Conservation (phyloP, 495 filamentous ascomycete genomes). For the Podospora pseudocomata region DNA sequence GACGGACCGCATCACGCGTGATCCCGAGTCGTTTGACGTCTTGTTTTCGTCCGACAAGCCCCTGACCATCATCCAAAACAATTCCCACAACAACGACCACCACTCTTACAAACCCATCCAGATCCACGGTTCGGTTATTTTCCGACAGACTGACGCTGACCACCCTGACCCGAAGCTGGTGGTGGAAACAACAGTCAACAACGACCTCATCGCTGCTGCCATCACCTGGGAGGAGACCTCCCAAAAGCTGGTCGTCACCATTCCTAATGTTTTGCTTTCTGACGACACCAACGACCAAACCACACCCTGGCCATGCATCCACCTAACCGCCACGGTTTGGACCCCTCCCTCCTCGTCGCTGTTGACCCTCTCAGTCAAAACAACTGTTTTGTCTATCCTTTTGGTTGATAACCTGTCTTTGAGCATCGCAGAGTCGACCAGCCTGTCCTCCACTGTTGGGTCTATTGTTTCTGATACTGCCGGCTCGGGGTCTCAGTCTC, state of each 20-base stretch:
- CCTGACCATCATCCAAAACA: slow-evolving; percentile 29
- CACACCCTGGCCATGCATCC: slow-evolving; percentile 35
- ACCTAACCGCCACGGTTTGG: slow-evolving; percentile 41
- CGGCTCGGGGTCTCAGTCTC: slow-evolving; percentile 1
- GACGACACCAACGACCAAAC: slow-evolving; percentile 18
- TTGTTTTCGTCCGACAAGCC: slow-evolving; percentile 30
- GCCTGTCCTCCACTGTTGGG: slow-evolving; percentile 29
- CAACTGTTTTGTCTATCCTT: slow-evolving; percentile 37
- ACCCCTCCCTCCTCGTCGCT: slow-evolving; percentile 36
- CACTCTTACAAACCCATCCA: slow-evolving; percentile 23
- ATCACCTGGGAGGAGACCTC: slow-evolving; percentile 27
- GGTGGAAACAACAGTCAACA: slow-evolving; percentile 38
- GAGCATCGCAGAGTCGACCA: slow-evolving; percentile 22
- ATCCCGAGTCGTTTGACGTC: slow-evolving; percentile 29
- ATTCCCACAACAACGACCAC: slow-evolving; percentile 19
- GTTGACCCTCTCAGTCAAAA: slow-evolving; percentile 24
- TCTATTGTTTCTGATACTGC: slow-evolving; percentile 24
- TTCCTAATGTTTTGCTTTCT: not conserved
- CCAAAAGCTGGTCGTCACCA: slow-evolving; percentile 26
- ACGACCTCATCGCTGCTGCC: slow-evolving; percentile 32
- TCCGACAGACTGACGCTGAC: slow-evolving; percentile 31
- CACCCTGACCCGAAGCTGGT: slow-evolving; percentile 30
- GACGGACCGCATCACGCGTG: slow-evolving; percentile 28
- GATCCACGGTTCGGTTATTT: slow-evolving; percentile 38
- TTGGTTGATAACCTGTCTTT: slow-evolving; percentile 42